Evolutionary conservation across 306 rosid species (phyloP), one percentile per base, ranked within the genome.

Genomic region (Casuarina glauca): DNA sequence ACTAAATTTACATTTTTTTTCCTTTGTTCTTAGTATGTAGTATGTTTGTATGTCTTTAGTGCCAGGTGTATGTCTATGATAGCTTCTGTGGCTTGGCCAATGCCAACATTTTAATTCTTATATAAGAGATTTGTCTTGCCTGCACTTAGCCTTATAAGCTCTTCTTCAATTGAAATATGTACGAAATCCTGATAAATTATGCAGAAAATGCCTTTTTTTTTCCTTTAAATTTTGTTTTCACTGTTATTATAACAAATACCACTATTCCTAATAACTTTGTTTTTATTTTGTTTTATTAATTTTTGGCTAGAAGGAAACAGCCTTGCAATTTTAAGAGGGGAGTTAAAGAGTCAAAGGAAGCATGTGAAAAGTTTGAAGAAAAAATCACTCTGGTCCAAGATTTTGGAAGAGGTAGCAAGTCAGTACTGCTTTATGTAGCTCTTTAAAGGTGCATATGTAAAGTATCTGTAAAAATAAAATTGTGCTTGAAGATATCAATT

Each of bases 301-400:
- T 7, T 81, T 83, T 83, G 83, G 73, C 85, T 55, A 79, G 82
- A 79, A 95, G 99, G 99, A 72, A 98, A 96, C 82, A 87, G 90
- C 86, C 90, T 96, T 81, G 97, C 99, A 69, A 91, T 96, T 80
- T 86, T 96, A 85, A 90, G 89, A 86, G 88, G 93, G 2, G 99
- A 96, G 85, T 82, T 96, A 84, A 96, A 93, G 88, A 93, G 91
- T 90, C 99, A 93, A 88, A 87, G 81, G 90, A 96, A 96, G 93
- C 97, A 91, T 82, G 99, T 96, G 55, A 87, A 90, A 80, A 87
- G 80, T 85, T 86, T 96, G 90, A 91, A 91, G 96, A 96, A 96
- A 86, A 96, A 91, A 77, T 96, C 99, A 68, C 82, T 96, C 26
- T 96, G 99, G 99, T 90, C 98, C 81, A 88, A 76, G 91, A 91